These are phyloP conservation scores for Xylariaceae sp. DNA, from an alignment of 2,329 filamentous ascomycete genomes.

Conservation along the genomic window DNA sequence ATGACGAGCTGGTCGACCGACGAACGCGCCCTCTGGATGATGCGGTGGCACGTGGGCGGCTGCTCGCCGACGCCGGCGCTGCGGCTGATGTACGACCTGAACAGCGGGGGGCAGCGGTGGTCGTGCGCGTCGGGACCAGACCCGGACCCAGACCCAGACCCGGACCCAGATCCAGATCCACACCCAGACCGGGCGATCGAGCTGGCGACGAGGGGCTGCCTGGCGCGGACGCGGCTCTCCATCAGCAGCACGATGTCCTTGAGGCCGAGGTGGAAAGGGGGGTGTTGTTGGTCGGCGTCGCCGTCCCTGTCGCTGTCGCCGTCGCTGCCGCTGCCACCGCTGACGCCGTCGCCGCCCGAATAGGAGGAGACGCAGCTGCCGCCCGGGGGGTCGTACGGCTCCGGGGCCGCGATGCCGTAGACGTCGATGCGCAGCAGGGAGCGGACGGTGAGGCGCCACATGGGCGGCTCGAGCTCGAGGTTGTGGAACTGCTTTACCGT, in stretches of 20 bases:
- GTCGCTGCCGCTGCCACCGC: conserved; percentile 14
- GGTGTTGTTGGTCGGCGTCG: too few species aligned
- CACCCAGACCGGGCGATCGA: too few species aligned
- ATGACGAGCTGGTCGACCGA: conserved; percentile 50
- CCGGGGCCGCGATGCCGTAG: conserved; percentile 44
- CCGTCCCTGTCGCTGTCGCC: too few species aligned
- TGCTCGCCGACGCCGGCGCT: too few species aligned
- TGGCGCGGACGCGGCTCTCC: conserved; percentile 39
- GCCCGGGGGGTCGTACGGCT: too few species aligned
- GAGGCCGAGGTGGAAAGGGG: conserved; percentile 39
- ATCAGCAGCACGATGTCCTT: conserved; percentile 46
- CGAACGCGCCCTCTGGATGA: conserved; percentile 46
- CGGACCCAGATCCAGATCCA: too few species aligned
- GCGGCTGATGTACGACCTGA: too few species aligned
- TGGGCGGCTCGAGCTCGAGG: conserved; percentile 39
- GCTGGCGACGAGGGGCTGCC: conserved; percentile 33
- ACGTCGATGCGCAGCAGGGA: conserved; percentile 50
- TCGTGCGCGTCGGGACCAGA: conserved; percentile 18
- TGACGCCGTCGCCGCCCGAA: not conserved
- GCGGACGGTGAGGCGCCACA: conserved; percentile 48
- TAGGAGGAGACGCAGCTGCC: too few species aligned
- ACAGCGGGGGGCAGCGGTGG: too few species aligned
- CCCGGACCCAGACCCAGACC: too few species aligned
- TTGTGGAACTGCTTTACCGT: too few species aligned
- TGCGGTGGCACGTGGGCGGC: conserved; percentile 38